Conservation (phyloP, 176 grass and related monocot genomes). For the Oryza punctata region DNA sequence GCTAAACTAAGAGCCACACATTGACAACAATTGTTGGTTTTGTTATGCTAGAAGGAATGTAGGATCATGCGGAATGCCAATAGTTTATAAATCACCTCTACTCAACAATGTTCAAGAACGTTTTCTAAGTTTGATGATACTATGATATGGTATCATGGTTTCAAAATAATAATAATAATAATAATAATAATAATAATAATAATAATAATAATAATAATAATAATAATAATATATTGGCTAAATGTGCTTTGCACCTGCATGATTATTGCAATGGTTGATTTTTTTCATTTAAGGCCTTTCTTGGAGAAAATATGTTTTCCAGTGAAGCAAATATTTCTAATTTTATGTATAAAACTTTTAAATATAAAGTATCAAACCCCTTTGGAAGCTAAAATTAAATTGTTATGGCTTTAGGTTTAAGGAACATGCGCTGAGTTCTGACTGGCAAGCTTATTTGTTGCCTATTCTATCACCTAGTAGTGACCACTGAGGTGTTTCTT, state of each 20-base stretch:
- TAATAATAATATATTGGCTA: not conserved
- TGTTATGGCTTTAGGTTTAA: not conserved
- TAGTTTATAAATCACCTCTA: not conserved
- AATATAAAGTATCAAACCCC: not conserved
- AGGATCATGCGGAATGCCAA: not conserved
- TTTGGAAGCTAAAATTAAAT: not conserved
- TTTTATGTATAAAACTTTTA: not conserved
- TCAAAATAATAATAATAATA: too few relatives aligned
- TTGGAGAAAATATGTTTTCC: not conserved
- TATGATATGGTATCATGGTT: not conserved
- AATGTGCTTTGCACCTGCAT: not conserved
- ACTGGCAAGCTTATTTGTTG: not conserved
- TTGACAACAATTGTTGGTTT: not conserved
- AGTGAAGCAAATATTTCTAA: conserved; percentile 14
- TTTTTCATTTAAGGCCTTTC: not conserved
- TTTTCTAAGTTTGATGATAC: not conserved
- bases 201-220: too few relatives aligned
- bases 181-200: too few relatives aligned
- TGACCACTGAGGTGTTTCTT: not conserved
- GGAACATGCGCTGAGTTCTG: not conserved
- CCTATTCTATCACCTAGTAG: not conserved
- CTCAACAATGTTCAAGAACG: not conserved
- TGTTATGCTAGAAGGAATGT: not conserved
- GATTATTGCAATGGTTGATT: not conserved
- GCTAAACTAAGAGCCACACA: not conserved